A percentile compares a stretch with the other conserved stretches of the same genome.
phyloP scores from a whole-genome alignment of 306 rosid genomes.

The Inga oerstediana region DNA sequence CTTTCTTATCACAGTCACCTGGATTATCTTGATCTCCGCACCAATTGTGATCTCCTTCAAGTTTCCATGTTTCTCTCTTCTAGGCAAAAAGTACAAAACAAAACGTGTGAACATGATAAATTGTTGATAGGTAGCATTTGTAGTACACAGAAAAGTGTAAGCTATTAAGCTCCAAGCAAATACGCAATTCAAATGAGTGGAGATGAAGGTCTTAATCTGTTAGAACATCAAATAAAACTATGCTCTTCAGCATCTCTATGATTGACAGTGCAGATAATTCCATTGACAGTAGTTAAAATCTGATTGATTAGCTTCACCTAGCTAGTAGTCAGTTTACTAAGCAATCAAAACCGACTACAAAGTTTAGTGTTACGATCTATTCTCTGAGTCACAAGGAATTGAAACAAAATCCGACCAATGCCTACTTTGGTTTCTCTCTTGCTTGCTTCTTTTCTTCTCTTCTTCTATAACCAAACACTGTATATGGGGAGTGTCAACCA shows the following conservation, averaged over 20 bases:
- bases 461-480: neutral
- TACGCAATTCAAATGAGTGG: constrained; percentile 5
- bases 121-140: constrained; percentile 1
- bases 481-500: neutral
- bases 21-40: constrained; percentile 41
- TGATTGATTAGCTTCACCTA: constrained; percentile 1
- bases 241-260: constrained; percentile 6
- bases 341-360: neutral
- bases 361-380: neutral
- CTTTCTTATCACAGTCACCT: constrained; percentile 43
- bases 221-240: neutral
- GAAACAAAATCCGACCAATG: neutral
- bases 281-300: neutral
- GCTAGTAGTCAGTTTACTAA: neutral
- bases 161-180: constrained; percentile 18
- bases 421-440: constrained; percentile 6
- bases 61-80: constrained; percentile 54
- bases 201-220: constrained; percentile 4
- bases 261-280: constrained; percentile 10
- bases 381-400: neutral
- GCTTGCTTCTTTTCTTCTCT: neutral
- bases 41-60: constrained; percentile 33
- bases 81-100: constrained; percentile 28
- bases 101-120: constrained; percentile 18
- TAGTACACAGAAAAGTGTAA: neutral